Evolutionary conservation across 257 asterid genomes (phyloP).

Genomic region (Solanum megistacrolobum): DNA sequence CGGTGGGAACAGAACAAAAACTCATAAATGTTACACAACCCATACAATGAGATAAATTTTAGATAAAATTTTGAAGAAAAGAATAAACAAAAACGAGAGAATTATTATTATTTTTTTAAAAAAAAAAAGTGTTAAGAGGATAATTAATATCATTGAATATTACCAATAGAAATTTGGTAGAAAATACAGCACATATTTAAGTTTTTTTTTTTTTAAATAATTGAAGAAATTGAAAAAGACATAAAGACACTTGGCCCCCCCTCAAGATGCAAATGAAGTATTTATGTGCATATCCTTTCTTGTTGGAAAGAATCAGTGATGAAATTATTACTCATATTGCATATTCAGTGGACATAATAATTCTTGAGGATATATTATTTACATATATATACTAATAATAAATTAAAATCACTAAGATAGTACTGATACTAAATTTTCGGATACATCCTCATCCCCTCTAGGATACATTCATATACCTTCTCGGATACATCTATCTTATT

Average conservation of each 20-base stretch:
- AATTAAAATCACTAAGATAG: no score
- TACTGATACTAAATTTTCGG: no score
- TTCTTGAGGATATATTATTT: not conserved
- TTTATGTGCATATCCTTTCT: not conserved
- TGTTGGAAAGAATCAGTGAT: not conserved
- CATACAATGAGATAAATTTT: not conserved
- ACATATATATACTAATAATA: no score
- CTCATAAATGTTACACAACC: not conserved
- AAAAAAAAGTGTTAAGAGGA: not conserved
- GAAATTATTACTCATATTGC: not conserved
- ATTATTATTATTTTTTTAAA: no score
- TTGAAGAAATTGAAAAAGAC: not conserved
- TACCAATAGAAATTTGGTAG: not conserved
- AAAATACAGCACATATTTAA: not conserved
- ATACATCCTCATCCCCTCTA: no score
- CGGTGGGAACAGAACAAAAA: not conserved
- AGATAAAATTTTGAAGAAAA: not conserved
- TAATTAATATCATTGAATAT: not conserved
- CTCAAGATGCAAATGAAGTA: not conserved
- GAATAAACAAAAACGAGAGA: not conserved
- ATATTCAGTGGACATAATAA: not conserved
- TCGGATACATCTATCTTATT: fast-evolving
- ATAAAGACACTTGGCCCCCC: not conserved
- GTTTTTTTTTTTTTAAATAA: not conserved
- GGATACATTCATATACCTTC: no score